These are phyloP conservation scores for Pseudognaphalium luteoalbum DNA, from an alignment of 129 eudicot species.

Conservation along the genomic window DNA sequence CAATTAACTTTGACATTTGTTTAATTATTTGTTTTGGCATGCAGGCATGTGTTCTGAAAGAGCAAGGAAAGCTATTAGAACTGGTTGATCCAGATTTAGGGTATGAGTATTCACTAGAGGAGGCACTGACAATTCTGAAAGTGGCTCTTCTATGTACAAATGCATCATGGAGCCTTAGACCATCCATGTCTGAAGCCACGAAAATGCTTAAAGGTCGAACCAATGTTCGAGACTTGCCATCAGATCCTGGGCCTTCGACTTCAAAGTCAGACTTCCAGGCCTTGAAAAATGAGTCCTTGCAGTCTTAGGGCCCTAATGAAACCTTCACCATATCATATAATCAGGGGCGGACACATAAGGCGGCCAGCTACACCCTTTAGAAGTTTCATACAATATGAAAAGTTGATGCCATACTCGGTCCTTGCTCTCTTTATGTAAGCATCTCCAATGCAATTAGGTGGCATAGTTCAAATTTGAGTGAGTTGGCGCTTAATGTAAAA, in stretches of 20 bases:
- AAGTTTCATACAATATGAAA: no score
- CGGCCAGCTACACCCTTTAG: no score
- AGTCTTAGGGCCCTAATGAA: slow-evolving; percentile 39
- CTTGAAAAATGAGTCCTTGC: slow-evolving; percentile 72
- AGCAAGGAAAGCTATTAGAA: slow-evolving; percentile 67
- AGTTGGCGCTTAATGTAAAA: no score
- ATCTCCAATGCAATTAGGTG: no score
- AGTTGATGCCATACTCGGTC: slow-evolving; percentile 24
- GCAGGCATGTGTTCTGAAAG: slow-evolving; percentile 83
- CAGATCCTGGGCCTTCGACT: slow-evolving; percentile 74
- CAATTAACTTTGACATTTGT: slow-evolving; percentile 6
- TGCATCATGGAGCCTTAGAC: slow-evolving; percentile 77
- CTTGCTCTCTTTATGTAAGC: slow-evolving; percentile 26
- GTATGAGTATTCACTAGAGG: slow-evolving; percentile 60
- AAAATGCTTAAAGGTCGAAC: slow-evolving; percentile 90
- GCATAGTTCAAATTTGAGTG: no score
- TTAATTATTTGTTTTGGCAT: background rate
- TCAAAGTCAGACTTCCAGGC: slow-evolving; percentile 51
- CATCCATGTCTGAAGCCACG: slow-evolving; percentile 74
- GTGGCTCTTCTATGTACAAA: slow-evolving; percentile 79
- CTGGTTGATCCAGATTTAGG: slow-evolving; percentile 80
- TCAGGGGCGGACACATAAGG: slow-evolving; percentile 24
- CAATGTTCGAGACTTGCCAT: slow-evolving; percentile 58
- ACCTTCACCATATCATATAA: slow-evolving; percentile 32
- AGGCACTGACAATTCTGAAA: slow-evolving; percentile 67